These are phyloP conservation scores for slime mould (Dictyostelium discoideum) DNA, from an alignment of 78 protist genomes.

Conservation along the genomic window dicty_2.7 NC_007091.3:2131001-2131500, in stretches of 20 bases:
- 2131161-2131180: conserved; percentile 5
- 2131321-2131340: conserved; percentile 88
- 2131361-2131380: conserved; percentile 84
- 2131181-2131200: conserved; percentile 57
- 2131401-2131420: conserved; percentile 13
- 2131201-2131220: conserved; percentile 97
- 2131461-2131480: conserved; percentile 40
- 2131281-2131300: conserved; percentile 70
- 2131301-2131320: conserved; percentile 95
- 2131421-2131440: neutral
- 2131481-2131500: conserved; percentile 93
- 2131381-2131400: conserved; percentile 94
- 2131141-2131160: conserved; percentile 82
- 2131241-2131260: conserved; percentile 96
- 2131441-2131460: conserved; percentile 93
- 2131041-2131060: conserved; percentile 89
- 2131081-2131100: conserved; percentile 86
- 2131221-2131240: conserved; percentile 92
- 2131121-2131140: conserved; percentile 78
- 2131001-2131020: conserved; percentile 90
- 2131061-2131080: conserved; percentile 88
- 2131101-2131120: conserved; percentile 98
- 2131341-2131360: conserved; percentile 91
- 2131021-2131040: conserved; percentile 95
- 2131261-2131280: conserved; percentile 91